Base-by-base conservation (phyloP, 2,329 filamentous ascomycete genomes). In the Fusarium incarnatum region DNA sequence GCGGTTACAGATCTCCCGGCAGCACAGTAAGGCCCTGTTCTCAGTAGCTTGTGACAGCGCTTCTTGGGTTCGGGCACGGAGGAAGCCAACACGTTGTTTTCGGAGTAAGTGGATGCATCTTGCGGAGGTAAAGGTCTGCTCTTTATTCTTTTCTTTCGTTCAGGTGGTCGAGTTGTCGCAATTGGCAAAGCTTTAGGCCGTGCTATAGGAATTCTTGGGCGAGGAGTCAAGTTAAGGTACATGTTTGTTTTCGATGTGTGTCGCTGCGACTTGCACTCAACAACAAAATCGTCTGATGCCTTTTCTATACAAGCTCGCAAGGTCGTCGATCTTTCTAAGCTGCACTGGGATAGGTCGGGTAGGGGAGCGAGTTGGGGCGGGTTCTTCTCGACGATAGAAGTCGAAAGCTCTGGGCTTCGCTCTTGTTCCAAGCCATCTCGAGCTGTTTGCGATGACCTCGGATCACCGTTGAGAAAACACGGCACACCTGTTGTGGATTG, bases 321-420 rank as follows among this genome's bases (percentile, higher is more conserved):
- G 8, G 76, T 77, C 11, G 75, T 77, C 4, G 76, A 77, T 52
- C 71, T 70, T 30, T 73, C 66, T 18, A 77, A 48, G 13, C 52
- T 69, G 46, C 72, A 73, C 8, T 45, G 37, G 4, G 74, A 73
- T 9, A 78, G 40, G 23, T 77, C 76, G 28, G 65, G 65, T 18
- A 78, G 64, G 53, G 77, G 60, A n/a, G 74, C 75, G 25, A 80
- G 70, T 11, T 71, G 73, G 20, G 78, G 78, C 12, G 78, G 71
- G 53, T 59, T 27, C 23, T 59, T 18, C 18, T 63, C 44, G 12
- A 67, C 41, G 25, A 45, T 12, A 18, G 32, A 8, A 27, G 40
- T 44, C 40, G 28, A 27, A 16, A 54, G 6, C 5, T 56, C 28
- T 10, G 40, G 25, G 12, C 42, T 30, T 11, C 46, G 6, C 11